phyloP scores from a whole-genome alignment of 805 yeast species.

The Wickerhamiella vanderwaltii region DNA sequence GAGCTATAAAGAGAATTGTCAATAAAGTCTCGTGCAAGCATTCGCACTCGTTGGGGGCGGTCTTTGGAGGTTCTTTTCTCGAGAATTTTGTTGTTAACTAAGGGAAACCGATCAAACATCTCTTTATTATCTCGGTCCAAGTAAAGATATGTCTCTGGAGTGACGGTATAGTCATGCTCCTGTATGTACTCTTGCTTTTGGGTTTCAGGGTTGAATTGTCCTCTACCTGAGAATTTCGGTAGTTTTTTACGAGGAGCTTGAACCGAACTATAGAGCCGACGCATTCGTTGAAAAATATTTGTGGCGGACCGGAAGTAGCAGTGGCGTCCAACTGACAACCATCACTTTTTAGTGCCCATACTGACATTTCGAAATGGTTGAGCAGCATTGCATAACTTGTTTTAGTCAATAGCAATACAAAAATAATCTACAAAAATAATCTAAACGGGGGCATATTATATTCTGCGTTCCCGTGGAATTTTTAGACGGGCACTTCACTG shows the following conservation, averaged over 20 bases:
- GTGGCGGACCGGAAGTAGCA: conserved; percentile 31
- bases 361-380: too few relatives aligned
- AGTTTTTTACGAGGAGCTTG: conserved; percentile 3
- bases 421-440: too few relatives aligned
- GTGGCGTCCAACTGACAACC: conserved; percentile 94
- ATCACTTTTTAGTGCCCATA: too few relatives aligned
- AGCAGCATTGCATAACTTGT: too few relatives aligned
- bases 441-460: too few relatives aligned
- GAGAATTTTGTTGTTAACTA: conserved; percentile 30
- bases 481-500: too few relatives aligned
- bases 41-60: conserved; percentile 51
- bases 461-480: too few relatives aligned
- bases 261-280: neutral
- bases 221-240: conserved; percentile 12
- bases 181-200: conserved; percentile 15
- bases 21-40: conserved; percentile 69
- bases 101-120: conserved; percentile 35
- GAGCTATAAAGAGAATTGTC: conserved; percentile 79
- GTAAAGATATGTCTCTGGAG: conserved; percentile 28
- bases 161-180: conserved; percentile 28
- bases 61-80: conserved; percentile 25
- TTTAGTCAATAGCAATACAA: too few relatives aligned
- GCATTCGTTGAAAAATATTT: neutral
- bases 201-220: conserved; percentile 8
- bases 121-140: conserved; percentile 27